Evolutionary conservation across 2,329 filamentous ascomycete genomes (phyloP), one percentile per base, ranked within the genome.

Genomic region (Pseudogymnoascus sp.): DNA sequence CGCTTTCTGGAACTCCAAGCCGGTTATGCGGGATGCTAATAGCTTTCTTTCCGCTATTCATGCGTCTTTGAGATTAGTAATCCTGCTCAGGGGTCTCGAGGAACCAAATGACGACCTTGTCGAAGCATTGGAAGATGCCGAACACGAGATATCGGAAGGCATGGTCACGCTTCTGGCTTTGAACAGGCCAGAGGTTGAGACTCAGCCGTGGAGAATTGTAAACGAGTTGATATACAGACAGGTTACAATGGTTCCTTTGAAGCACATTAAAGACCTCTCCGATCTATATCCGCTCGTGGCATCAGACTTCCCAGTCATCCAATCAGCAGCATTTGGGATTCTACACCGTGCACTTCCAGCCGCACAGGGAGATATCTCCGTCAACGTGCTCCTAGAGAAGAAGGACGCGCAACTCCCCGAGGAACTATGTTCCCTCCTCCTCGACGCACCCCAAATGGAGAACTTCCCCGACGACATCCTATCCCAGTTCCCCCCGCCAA

Each of bases 61-160:
- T 70, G 82, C 88, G 4, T 90, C 90, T 0, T 78, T 97, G 26
- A 88, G 87, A 71, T 78, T 97, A 0, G 85, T 88, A 65, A 80
- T 80, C 15, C 79, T 79, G 0, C 73, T 97, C 1, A 83, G 86
- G 66, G 79, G 78, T 2, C 75, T 93, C 0, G 80, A 85, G 17
- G 88, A 93, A 17, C 82, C 88, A 1, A 97, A 96, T 66, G 93
- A 97, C 66, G 93, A 97, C 72, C 80, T 97, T 0, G 77, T 86
- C 13, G 93, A 97, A 70, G 85, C 86, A 0, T 82, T 93, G 71
- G 82, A 82, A 61, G 82, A 87, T 11, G 81, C 82, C 9, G 78
- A 83, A n/a, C 75, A 81, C 17, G 73, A 75, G 0, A 82, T 88
- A 38, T 83, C 83, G 1, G 73, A 77, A 3, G 83, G 82, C 0